Evolutionary conservation across 1,139 yeast species (phyloP), one percentile per base, ranked within the genome.

Genomic region (Taphrina wiesneri): DNA sequence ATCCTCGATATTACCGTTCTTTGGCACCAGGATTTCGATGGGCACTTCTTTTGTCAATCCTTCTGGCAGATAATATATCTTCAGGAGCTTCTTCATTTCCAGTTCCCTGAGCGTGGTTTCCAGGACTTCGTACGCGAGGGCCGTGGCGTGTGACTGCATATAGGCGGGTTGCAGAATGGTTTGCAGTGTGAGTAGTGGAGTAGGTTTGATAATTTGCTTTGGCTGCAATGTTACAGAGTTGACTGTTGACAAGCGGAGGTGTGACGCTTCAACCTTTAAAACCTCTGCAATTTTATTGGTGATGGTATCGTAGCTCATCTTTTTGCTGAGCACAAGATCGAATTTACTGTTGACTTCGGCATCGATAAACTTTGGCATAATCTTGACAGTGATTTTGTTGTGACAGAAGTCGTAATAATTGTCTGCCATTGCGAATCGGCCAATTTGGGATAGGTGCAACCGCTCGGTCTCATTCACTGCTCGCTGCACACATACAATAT

Each of bases 61-160:
- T 11, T 76, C 76, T 0, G 75, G 73, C 64, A 75, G 70, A 72
- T 75, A 77, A n/a, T 67, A 70, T 17, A 78, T 70, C 68, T 82
- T 84, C 46, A 92, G 77, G 7, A 84, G 77, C 69, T 85, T 84
- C 85, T 90, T 83, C 70, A 83, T 85, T 75, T 95, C 99, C 72
- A 87, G 83, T 69, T 91, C 96, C 45, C 79, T 82, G 68, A 93
- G 78, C 5, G 92, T 85, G 59, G 91, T 86, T 52, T 85, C 87
- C 72, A 95, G 81, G 0, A 88, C 77, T 73, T 92, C 97, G 74
- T 88, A 93, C 71, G 83, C 62, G 23, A 77, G 69, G n/a, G 72
- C 69, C 21, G 67, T 69, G 72, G 73, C 68, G 19, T 66, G 65
- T 66, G 79, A 81, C 17, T 72, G 72, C n/a, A 71, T 64, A 66